These are phyloP conservation scores for Phascolomyces articulosus DNA, from an alignment of 371 early-diverging fungal genomes.

Conservation along the genomic window DNA sequence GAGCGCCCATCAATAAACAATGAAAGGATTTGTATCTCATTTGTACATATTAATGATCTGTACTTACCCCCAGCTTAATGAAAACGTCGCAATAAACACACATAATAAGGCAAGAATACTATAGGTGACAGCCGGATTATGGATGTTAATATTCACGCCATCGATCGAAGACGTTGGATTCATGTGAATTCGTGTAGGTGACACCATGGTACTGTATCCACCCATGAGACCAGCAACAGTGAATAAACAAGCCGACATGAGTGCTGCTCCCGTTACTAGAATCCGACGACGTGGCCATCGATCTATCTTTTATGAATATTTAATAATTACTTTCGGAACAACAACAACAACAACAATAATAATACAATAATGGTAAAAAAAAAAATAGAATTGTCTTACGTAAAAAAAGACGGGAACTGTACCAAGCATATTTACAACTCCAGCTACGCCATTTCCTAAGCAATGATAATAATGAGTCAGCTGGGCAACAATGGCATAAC, in stretches of 20 bases:
- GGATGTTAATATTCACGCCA: slow-evolving; percentile 10
- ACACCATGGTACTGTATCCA: slow-evolving; percentile 13
- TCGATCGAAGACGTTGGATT: slow-evolving; percentile 29
- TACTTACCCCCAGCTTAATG: slow-evolving; percentile 30
- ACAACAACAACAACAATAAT: no score
- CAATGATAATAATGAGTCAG: not conserved
- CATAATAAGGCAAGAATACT: slow-evolving; percentile 62
- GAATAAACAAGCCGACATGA: slow-evolving; percentile 26
- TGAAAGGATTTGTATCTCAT: no score
- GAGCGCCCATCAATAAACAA: no score
- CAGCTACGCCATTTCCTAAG: slow-evolving; percentile 25
- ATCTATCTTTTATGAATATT: slow-evolving; percentile 22
- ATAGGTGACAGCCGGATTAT: slow-evolving; percentile 42
- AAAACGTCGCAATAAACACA: slow-evolving; percentile 69
- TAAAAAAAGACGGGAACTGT: slow-evolving; percentile 29
- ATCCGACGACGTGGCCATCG: slow-evolving; percentile 26
- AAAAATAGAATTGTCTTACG: no score
- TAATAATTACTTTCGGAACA: not conserved
- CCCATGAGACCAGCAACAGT: slow-evolving; percentile 38
- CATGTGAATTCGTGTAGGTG: slow-evolving; percentile 18
- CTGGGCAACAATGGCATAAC: no score
- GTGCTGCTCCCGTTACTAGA: slow-evolving; percentile 20
- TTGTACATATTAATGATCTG: not conserved
- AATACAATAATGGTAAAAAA: no score
- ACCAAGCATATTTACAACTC: slow-evolving; percentile 25